phyloP scores from a whole-genome alignment of 1,284 basidiomycete genomes.

The Trichosporon sp. region DNA sequence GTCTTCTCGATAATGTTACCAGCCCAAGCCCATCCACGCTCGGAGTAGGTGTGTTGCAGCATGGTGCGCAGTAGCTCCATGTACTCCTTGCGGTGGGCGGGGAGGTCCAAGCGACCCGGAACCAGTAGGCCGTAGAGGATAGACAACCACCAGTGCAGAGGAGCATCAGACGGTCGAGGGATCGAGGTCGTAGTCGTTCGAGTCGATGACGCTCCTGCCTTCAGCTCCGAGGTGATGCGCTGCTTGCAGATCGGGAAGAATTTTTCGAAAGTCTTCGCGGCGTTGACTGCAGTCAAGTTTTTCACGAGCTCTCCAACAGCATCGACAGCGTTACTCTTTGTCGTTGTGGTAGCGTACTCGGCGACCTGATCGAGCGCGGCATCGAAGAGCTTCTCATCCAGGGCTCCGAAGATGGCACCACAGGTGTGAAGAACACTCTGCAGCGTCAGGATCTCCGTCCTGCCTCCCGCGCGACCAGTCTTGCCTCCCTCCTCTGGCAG shows the following conservation, averaged over 20 bases:
- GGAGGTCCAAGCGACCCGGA: conserved; percentile 31
- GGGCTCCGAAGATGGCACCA: conserved; percentile 70
- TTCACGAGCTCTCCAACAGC: conserved; percentile 85
- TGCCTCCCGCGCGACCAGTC: conserved; percentile 46
- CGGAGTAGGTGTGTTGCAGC: conserved; percentile 73
- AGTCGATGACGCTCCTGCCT: conserved; percentile 84
- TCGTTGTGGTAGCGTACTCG: conserved; percentile 73
- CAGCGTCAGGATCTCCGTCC: conserved; percentile 43
- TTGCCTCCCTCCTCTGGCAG: conserved; percentile 69
- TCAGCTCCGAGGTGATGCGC: conserved; percentile 81
- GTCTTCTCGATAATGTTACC: conserved; percentile 74
- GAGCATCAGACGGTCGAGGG: conserved; percentile 80
- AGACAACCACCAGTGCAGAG: conserved; percentile 73
- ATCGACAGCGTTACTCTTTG: conserved; percentile 77
- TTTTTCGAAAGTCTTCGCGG: conserved; percentile 68
- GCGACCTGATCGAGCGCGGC: conserved; percentile 74
- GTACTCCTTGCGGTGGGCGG: conserved; percentile 26
- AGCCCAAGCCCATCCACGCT: conserved; percentile 80
- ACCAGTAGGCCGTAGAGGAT: conserved; percentile 39
- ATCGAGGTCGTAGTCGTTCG: conserved; percentile 80
- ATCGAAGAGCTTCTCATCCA: conserved; percentile 82
- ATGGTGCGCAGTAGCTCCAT: conserved; percentile 65
- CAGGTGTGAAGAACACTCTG: conserved; percentile 40
- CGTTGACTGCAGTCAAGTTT: conserved; percentile 74
- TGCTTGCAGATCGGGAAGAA: conserved; percentile 73